A percentile compares a stretch with the other conserved stretches of the same genome.
These are phyloP conservation scores for Neurospora sp. DNA, from an alignment of 2,329 filamentous ascomycete species.

Conservation along the genomic window DNA sequence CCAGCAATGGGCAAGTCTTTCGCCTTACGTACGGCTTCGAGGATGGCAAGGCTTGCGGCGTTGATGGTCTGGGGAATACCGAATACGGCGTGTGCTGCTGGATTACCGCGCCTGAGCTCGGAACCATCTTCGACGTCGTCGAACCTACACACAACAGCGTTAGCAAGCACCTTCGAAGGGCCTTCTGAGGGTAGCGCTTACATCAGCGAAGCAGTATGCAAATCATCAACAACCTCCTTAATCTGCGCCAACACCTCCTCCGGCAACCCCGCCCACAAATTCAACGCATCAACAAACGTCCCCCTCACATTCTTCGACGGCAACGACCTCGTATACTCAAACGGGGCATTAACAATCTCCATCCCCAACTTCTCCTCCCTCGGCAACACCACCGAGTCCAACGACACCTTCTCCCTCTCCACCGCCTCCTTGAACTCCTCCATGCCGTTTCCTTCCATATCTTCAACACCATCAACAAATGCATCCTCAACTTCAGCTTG, in stretches of 20 bases:
- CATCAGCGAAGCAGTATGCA: constrained; percentile 4
- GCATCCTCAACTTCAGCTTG: too few relatives aligned
- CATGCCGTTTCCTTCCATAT: neutral
- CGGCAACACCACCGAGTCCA: neutral
- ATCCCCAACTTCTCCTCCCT: neutral
- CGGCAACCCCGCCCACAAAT: constrained; percentile 1
- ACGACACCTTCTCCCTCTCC: neutral
- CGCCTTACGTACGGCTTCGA: constrained; percentile 65
- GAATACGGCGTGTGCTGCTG: constrained; percentile 74
- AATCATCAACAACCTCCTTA: constrained; percentile 1
- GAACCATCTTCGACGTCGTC: constrained; percentile 30
- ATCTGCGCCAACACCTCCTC: neutral
- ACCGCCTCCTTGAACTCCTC: neutral
- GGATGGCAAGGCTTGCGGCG: constrained; percentile 79
- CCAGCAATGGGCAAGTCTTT: constrained; percentile 38
- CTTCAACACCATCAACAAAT: too few relatives aligned
- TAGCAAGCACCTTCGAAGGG: neutral
- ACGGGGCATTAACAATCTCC: constrained; percentile 1
- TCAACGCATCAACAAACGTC: constrained; percentile 1
- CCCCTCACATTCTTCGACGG: constrained; percentile 2
- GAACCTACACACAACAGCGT: neutral
- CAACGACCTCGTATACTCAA: neutral
- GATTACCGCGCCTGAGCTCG: constrained; percentile 61
- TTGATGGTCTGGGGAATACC: constrained; percentile 81
- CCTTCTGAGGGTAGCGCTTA: neutral